phyloP scores from a whole-genome alignment of 139 green algal genomes.

The Choricystis sp. region DNA sequence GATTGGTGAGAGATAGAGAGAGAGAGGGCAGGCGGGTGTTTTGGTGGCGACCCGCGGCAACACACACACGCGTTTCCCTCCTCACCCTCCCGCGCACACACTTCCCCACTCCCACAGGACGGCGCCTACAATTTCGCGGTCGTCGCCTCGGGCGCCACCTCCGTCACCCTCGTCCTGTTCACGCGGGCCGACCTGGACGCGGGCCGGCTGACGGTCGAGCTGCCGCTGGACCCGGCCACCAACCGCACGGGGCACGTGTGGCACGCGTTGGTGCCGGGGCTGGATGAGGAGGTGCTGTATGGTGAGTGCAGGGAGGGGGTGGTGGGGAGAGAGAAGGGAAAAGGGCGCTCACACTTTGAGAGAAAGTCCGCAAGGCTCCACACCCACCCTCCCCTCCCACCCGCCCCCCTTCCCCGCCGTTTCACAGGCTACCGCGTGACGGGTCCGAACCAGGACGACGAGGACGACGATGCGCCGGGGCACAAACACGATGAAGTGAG shows the following conservation, averaged over 20 bases:
- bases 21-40: too few species aligned
- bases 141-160: constrained; percentile 30
- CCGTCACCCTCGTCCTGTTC: constrained; percentile 70
- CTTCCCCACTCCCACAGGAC: constrained; percentile 30
- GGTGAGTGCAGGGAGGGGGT: constrained; percentile 26
- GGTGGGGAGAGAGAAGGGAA: constrained; percentile 12
- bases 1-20: too few species aligned
- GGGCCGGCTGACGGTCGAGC: constrained; percentile 37
- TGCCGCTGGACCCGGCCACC: constrained; percentile 40
- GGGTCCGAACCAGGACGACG: background rate
- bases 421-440: background rate
- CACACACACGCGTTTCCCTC: too few species aligned
- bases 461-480: background rate
- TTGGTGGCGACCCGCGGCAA: too few species aligned
- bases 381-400: background rate
- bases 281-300: constrained; percentile 53
- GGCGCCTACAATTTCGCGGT: constrained; percentile 75
- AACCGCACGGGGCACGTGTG: constrained; percentile 74
- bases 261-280: constrained; percentile 60
- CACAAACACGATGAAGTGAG: too few species aligned
- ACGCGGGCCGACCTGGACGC: constrained; percentile 48
- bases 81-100: too few species aligned
- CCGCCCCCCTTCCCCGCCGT: background rate
- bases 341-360: constrained; percentile 6
- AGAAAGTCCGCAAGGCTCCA: background rate